Conservation (phyloP, 1,139 yeast genomes). For the Debaryomyces fabryi region DNA sequence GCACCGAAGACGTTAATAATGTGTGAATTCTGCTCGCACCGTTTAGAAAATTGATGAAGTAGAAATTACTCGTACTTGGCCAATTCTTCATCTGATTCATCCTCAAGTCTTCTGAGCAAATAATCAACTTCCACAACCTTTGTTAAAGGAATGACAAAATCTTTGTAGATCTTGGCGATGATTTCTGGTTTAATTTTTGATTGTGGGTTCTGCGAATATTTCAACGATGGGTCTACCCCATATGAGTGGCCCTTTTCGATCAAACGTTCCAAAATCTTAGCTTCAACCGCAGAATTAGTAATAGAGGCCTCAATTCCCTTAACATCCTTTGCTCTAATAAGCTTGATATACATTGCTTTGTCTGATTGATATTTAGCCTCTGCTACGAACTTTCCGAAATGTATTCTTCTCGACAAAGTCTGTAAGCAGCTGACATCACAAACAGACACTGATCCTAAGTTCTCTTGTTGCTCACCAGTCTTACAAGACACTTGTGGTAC, state of each 20-base stretch:
- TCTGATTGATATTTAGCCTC: conserved; percentile 85
- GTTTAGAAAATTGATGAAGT: not conserved
- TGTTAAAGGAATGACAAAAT: conserved; percentile 89
- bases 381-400: conserved; percentile 96
- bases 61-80: conserved; percentile 3
- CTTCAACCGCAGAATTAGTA: conserved; percentile 86
- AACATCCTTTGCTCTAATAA: conserved; percentile 67
- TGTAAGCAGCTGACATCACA: conserved; percentile 87
- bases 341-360: conserved; percentile 58
- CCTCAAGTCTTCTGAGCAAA: conserved; percentile 78
- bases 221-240: conserved; percentile 84
- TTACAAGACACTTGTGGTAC: conserved; percentile 74
- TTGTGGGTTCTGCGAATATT: conserved; percentile 66
- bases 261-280: conserved; percentile 75
- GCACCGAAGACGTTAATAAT: not conserved
- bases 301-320: conserved; percentile 78
- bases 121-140: conserved; percentile 95
- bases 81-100: conserved; percentile 29
- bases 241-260: conserved; percentile 79
- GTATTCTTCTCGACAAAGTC: conserved; percentile 89
- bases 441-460: conserved; percentile 82
- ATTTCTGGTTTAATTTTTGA: conserved; percentile 81
- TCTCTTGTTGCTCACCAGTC: conserved; percentile 79
- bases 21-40: not conserved
- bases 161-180: conserved; percentile 80